Evolutionary conservation across 2,329 filamentous ascomycete genomes (phyloP).

Genomic region (Botrytis tulipae): DNA sequence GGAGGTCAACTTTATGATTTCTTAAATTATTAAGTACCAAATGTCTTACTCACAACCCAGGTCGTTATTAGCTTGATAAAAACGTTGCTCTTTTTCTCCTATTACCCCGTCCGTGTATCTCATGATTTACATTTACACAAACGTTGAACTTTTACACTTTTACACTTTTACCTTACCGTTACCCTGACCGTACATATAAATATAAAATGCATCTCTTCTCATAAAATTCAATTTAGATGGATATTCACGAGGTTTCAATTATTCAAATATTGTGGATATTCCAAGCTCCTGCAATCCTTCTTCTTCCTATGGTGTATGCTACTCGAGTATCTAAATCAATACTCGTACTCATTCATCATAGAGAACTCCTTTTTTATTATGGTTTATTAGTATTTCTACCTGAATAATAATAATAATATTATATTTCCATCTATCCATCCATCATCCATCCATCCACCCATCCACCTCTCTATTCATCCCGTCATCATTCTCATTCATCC

Average conservation of each 20-base stretch:
- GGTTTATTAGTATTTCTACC: neutral
- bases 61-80: neutral
- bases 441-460: neutral
- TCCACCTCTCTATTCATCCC: neutral
- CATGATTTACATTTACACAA: neutral
- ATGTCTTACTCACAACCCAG: neutral
- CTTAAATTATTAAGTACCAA: neutral
- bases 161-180: neutral
- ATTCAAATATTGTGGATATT: neutral
- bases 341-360: neutral
- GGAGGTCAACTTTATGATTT: neutral
- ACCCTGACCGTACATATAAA: neutral
- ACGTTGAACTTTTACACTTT: neutral
- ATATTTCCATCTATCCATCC: neutral
- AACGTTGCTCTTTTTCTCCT: neutral
- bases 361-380: neutral
- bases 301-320: neutral
- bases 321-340: neutral
- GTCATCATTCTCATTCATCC: neutral
- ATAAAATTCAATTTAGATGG: neutral
- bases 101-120: neutral
- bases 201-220: neutral
- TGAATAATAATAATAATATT: neutral
- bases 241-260: neutral
- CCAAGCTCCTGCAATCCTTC: constrained; percentile 2